Percentiles rank a stretch among this genome's conserved stretches.
Evolutionary conservation across 1,284 basidiomycete species (phyloP).

Genomic region (Ceratobasidium sp.): DNA sequence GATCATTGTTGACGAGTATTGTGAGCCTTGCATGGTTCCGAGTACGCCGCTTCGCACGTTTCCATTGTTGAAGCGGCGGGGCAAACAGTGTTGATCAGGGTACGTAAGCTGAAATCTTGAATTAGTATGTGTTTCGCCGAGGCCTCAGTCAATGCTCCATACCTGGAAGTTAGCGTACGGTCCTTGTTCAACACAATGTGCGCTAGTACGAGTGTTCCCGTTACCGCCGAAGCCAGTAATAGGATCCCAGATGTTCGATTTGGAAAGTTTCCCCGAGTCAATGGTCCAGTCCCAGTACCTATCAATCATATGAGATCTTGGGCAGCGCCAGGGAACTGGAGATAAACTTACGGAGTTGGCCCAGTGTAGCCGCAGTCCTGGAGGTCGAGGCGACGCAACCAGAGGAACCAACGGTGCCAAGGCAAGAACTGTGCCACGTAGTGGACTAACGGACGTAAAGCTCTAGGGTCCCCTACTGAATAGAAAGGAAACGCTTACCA

Average conservation of each 20-base stretch:
- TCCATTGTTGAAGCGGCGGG: constrained; percentile 41
- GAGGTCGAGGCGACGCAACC: constrained; percentile 33
- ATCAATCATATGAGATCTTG: neutral
- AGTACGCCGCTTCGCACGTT: constrained; percentile 15
- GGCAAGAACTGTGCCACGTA: constrained; percentile 37
- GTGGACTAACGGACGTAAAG: constrained; percentile 1
- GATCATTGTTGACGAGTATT: constrained; percentile 20
- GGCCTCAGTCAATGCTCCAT: neutral
- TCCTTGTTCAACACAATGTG: constrained; percentile 32
- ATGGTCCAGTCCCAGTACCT: constrained; percentile 45
- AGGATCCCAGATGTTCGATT: constrained; percentile 34
- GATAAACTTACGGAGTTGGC: constrained; percentile 27
- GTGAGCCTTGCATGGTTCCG: constrained; percentile 37
- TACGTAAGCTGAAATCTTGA: constrained; percentile 12
- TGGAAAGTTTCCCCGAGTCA: constrained; percentile 34
- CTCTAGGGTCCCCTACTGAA: neutral
- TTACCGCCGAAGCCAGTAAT: constrained; percentile 38
- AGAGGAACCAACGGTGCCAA: constrained; percentile 41
- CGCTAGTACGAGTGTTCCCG: constrained; percentile 24
- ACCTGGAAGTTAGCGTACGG: constrained; percentile 41
- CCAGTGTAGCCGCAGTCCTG: constrained; percentile 40
- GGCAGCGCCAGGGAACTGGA: neutral
- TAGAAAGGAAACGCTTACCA: constrained; percentile 3
- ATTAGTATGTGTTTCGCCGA: neutral
- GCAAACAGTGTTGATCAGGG: constrained; percentile 25